Percentiles rank a stretch among this genome's conserved stretches.
Evolutionary conservation across 2,329 filamentous ascomycete genomes (phyloP).

Genomic region (Venturia aucupariae): DNA sequence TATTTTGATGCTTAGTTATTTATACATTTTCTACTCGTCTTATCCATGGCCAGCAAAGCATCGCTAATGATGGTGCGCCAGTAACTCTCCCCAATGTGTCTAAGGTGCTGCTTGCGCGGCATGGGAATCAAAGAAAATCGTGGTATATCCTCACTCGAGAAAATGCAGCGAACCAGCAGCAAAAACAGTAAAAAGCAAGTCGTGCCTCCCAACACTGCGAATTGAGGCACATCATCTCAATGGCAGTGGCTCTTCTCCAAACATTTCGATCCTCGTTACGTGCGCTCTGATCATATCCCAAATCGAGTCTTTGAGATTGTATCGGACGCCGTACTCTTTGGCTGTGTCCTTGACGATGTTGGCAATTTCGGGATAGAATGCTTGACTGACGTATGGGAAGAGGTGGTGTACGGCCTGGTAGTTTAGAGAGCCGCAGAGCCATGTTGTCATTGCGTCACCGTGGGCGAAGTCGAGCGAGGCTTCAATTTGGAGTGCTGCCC

Average conservation of each 20-base stretch:
- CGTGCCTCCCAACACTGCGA: neutral
- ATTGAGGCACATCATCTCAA: neutral
- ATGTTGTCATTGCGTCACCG: slow-evolving; percentile 9
- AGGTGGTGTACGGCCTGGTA: slow-evolving; percentile 14
- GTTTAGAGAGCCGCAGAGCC: slow-evolving; percentile 11
- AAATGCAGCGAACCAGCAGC: neutral
- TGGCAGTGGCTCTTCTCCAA: slow-evolving; percentile 7
- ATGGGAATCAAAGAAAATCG: neutral
- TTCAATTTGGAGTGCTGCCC: slow-evolving; percentile 12
- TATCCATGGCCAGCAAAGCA: neutral
- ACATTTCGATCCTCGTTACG: slow-evolving; percentile 3
- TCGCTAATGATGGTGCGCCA: neutral
- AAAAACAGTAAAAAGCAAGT: neutral
- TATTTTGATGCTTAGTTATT: neutral
- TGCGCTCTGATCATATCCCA: slow-evolving; percentile 13
- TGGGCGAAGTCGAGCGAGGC: slow-evolving; percentile 13
- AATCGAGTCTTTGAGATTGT: slow-evolving; percentile 13
- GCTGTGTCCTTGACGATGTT: slow-evolving; percentile 10
- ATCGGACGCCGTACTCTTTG: slow-evolving; percentile 10
- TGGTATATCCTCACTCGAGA: neutral
- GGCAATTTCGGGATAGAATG: slow-evolving; percentile 11
- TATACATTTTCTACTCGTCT: neutral
- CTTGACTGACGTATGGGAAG: slow-evolving; percentile 13
- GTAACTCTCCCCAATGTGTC: neutral
- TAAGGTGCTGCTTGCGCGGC: neutral